Evolutionary conservation across 1,139 yeast species (phyloP).

Genomic region (Kodamaea suecica): DNA sequence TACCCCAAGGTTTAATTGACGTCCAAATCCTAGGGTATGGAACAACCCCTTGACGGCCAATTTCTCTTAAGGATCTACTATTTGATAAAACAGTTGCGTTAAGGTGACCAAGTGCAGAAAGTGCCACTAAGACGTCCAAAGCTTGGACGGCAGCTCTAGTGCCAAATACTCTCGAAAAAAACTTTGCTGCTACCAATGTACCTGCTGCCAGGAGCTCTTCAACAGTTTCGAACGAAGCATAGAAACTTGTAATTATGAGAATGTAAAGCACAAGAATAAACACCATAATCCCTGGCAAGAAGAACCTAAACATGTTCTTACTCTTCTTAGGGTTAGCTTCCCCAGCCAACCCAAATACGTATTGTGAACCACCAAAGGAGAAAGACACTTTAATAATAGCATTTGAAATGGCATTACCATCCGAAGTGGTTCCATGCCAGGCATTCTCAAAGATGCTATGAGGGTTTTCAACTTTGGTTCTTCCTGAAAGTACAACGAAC

Average conservation of each 20-base stretch:
- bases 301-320: conserved; percentile 27
- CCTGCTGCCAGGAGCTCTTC: conserved; percentile 28
- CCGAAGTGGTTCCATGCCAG: conserved; percentile 39
- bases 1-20: conserved; percentile 39
- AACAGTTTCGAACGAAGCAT: conserved; percentile 32
- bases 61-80: conserved; percentile 41
- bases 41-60: conserved; percentile 47
- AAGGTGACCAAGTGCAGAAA: conserved; percentile 43
- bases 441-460: conserved; percentile 31
- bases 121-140: conserved; percentile 36
- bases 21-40: conserved; percentile 42
- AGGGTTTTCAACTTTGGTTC: conserved; percentile 32
- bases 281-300: conserved; percentile 35
- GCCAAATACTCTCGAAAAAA: conserved; percentile 28
- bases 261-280: conserved; percentile 35
- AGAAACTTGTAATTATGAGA: conserved; percentile 35
- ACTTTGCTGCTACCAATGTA: conserved; percentile 23
- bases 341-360: conserved; percentile 41
- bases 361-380: conserved; percentile 39
- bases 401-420: conserved; percentile 40
- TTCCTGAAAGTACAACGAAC: conserved; percentile 34
- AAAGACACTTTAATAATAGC: conserved; percentile 44
- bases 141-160: conserved; percentile 30
- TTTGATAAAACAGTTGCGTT: conserved; percentile 39
- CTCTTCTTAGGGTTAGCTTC: conserved; percentile 31